Base-by-base conservation (phyloP, 2,329 filamentous ascomycete species). In the Diaporthe sp. region DNA sequence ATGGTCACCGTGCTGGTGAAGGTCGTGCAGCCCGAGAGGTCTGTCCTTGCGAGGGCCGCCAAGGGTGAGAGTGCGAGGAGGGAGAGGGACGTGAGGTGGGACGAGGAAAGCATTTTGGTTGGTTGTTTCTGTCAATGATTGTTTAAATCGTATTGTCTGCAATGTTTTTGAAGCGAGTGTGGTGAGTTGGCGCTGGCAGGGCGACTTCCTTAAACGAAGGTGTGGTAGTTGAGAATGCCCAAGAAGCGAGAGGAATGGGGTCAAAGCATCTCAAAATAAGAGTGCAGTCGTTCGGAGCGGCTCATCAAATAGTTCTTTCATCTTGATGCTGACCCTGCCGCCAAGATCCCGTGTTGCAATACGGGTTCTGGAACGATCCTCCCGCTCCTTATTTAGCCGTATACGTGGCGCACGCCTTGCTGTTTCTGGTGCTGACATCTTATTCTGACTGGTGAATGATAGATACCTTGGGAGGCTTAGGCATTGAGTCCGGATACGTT, bases 11-110 rank as follows among this genome's bases (percentile, higher is more conserved):
- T 75, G 4, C 82, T 83, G 72, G 79, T 73, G 49, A 81, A 83
- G 4, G 83, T 84, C 15, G 85, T 85, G 83, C 88, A 90, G 79
- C 87, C 88, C 1, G 49, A 72, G 55, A 88, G 79, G 78, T 89
- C 86, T 46, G 88, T 89, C 77, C 80, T 85, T 61, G 86, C 88
- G 25, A 84, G 77, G 46, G 73, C 74, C 4, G 51, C 53, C 1
- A 75, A 76, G 60, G 76, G 77, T 17, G 75, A 70, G 67, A 79
- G 68, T 53, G 72, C 60, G 25, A 79, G 73, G 22, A 77, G 31
- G 57, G 74, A 62, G 34, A 73, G 60, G 19, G 73, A 25, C 15
- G 73, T n/a, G n/a, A 71, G 25, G 12, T 5, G 17, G 71, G 28
- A 2, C 10, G 31, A 39, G 31, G 22, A 28, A 1, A 34, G 31